phyloP scores from a whole-genome alignment of 129 eudicot genomes.

The Lactuca saligna region DNA sequence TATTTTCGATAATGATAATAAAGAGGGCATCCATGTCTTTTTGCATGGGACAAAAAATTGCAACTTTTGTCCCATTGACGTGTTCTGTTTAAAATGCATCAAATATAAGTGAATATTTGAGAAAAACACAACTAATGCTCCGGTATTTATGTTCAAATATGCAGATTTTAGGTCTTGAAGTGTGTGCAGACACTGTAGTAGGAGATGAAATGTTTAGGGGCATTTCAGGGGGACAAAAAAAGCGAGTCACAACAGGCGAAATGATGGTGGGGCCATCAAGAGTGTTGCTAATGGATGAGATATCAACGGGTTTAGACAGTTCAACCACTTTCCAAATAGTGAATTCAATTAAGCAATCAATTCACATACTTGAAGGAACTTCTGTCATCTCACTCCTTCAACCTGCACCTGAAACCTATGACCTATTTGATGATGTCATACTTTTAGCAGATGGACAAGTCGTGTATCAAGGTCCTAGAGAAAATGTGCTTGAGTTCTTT shows the following conservation, averaged over 20 bases:
- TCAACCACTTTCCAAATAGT: constrained; percentile 75
- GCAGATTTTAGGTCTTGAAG: constrained; percentile 71
- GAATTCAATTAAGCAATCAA: constrained; percentile 49
- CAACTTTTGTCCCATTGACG: too few species aligned
- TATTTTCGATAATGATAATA: too few species aligned
- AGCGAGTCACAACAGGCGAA: constrained; percentile 72
- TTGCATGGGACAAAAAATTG: too few species aligned
- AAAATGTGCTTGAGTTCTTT: constrained; percentile 52
- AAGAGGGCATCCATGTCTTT: too few species aligned
- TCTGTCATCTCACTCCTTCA: constrained; percentile 65
- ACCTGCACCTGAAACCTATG: constrained; percentile 72
- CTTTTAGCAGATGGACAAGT: constrained; percentile 62
- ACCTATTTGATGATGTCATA: constrained; percentile 62
- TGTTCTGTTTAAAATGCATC: not conserved
- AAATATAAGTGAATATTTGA: not conserved
- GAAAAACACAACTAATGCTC: not conserved
- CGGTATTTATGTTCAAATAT: not conserved
- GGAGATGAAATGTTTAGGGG: constrained; percentile 76
- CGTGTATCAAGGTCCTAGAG: constrained; percentile 63
- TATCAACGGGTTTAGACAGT: constrained; percentile 76
- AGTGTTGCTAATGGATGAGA: constrained; percentile 70
- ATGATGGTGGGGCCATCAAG: constrained; percentile 75
- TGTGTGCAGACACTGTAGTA: constrained; percentile 60
- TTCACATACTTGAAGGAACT: constrained; percentile 64
- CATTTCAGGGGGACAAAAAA: constrained; percentile 78